These are phyloP conservation scores for Globisporangium cylindrosporum DNA, from an alignment of 352 stramenopile species.

Conservation along the genomic window DNA sequence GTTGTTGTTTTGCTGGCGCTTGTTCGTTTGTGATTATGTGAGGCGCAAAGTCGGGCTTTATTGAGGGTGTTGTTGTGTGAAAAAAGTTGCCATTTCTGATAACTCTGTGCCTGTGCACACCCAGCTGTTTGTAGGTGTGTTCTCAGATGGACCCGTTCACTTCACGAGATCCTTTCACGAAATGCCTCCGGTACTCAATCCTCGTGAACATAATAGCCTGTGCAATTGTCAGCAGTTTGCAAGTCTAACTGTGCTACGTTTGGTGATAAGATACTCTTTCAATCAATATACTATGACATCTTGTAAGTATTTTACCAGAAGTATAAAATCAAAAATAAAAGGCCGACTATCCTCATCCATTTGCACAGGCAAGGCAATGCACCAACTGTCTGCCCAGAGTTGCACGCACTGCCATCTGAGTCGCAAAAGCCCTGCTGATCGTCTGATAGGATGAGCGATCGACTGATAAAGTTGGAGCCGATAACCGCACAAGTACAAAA, in stretches of 20 bases:
- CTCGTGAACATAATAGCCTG: neutral
- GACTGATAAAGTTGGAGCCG: neutral
- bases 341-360: neutral
- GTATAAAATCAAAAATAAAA: neutral
- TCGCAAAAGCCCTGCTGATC: neutral
- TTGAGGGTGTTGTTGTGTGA: neutral
- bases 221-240: too few species aligned
- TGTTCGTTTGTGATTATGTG: neutral
- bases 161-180: neutral
- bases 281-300: too few species aligned
- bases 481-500: neutral
- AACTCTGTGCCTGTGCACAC: neutral
- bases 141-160: constrained; percentile 9
- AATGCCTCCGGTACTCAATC: neutral
- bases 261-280: too few species aligned
- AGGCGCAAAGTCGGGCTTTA: neutral
- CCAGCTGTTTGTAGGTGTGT: constrained; percentile 4
- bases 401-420: neutral
- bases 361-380: neutral
- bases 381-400: constrained; percentile 2
- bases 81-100: constrained; percentile 7
- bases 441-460: neutral
- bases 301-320: too few species aligned
- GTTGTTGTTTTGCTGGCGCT: neutral
- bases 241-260: too few species aligned